Evolutionary conservation across 306 rosid species (phyloP).

Genomic region (Geum urbanum): DNA sequence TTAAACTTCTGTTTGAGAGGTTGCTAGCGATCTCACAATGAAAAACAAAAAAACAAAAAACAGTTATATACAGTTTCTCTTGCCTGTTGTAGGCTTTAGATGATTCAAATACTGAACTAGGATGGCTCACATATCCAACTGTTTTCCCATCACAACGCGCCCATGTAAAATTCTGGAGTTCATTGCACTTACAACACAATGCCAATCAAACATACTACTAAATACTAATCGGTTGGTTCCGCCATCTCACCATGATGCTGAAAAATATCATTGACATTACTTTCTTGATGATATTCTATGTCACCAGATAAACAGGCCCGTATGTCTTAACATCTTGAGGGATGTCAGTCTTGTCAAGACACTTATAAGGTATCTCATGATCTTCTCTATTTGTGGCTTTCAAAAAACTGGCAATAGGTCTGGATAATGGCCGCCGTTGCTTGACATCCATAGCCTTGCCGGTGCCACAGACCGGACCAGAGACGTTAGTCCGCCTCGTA

Average conservation of each 20-base stretch:
- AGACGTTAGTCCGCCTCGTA: slow-evolving; percentile 37
- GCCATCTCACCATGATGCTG: neutral
- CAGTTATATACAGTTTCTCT: neutral
- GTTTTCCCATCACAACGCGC: neutral
- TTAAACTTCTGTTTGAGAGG: neutral
- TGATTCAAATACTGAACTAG: neutral
- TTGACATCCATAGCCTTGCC: slow-evolving; percentile 26
- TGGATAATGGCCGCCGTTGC: slow-evolving; percentile 42
- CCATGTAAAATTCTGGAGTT: neutral
- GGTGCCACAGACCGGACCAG: slow-evolving; percentile 55
- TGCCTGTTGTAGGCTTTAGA: neutral
- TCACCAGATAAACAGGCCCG: slow-evolving; percentile 71
- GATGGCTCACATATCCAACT: neutral
- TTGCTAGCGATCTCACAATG: neutral
- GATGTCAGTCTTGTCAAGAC: slow-evolving; percentile 41
- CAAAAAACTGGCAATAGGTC: slow-evolving; percentile 55
- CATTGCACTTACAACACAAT: neutral
- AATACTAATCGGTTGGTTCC: no score
- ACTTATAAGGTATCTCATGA: slow-evolving; percentile 46
- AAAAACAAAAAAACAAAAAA: neutral
- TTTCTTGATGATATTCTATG: slow-evolving; percentile 27
- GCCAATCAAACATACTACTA: neutral
- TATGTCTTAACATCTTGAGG: slow-evolving; percentile 32
- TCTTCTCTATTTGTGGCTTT: slow-evolving; percentile 37
- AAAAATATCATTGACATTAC: neutral